Percentiles rank a stretch among this genome's conserved stretches.
Evolutionary conservation across 2,329 filamentous ascomycete species (phyloP).

Genomic region (Colletotrichum camelliae): DNA sequence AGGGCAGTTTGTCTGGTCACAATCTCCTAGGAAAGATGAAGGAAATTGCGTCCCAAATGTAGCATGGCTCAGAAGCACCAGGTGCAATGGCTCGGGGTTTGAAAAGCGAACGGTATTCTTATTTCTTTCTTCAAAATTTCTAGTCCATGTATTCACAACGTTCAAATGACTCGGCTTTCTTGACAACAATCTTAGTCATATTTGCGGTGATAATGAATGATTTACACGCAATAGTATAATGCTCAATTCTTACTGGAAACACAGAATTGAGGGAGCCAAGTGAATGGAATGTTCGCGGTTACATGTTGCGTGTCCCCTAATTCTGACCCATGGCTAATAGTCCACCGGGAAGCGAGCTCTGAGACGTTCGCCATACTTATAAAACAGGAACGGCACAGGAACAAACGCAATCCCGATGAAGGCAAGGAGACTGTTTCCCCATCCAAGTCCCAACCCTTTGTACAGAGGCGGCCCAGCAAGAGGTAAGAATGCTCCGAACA

Average conservation of each 20-base stretch:
- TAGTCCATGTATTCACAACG: neutral
- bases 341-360: neutral
- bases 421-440: conserved; percentile 24
- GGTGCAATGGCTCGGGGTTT: accelerated
- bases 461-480: conserved; percentile 18
- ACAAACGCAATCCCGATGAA: conserved; percentile 17
- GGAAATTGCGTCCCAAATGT: neutral
- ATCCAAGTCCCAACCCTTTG: conserved; percentile 16
- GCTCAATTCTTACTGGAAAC: neutral
- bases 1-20: neutral
- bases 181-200: neutral
- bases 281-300: neutral
- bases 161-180: neutral
- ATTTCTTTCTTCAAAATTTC: neutral
- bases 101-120: neutral
- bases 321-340: neutral
- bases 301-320: neutral
- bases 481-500: conserved; percentile 20
- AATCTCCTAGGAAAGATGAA: neutral
- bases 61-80: neutral
- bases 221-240: neutral
- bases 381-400: conserved; percentile 7
- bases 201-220: neutral
- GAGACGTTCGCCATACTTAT: conserved; percentile 3
- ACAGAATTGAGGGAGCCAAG: neutral